A percentile compares a stretch with the other conserved stretches of the same genome.
phyloP scores from a whole-genome alignment of 1,139 yeast genomes.

The Suhomyces bokatorum region DNA sequence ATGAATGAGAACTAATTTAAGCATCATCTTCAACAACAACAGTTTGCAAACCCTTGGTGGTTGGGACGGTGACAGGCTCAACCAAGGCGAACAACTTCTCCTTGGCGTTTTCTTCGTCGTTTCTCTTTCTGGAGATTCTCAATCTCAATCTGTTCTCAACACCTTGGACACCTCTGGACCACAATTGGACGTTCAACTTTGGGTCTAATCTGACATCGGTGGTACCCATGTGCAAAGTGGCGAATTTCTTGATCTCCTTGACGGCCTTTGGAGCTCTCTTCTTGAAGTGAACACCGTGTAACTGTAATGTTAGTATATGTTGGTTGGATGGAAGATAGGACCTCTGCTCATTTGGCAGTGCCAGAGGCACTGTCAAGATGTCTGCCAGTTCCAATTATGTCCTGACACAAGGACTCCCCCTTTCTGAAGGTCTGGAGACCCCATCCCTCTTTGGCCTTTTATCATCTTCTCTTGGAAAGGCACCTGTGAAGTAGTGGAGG shows the following conservation, averaged over 20 bases:
- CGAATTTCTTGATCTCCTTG: slow-evolving; percentile 98
- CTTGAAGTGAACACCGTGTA: slow-evolving; percentile 98
- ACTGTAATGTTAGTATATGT: slow-evolving; percentile 55
- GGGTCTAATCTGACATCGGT: slow-evolving; percentile 99
- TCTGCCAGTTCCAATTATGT: too few species aligned
- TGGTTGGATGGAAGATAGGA: neutral
- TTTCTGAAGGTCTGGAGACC: too few species aligned
- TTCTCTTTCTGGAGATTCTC: slow-evolving; percentile 99
- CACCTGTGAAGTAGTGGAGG: neutral
- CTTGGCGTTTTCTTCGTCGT: slow-evolving; percentile 99
- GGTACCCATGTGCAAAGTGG: slow-evolving; percentile 99
- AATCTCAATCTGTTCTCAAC: slow-evolving; percentile 97
- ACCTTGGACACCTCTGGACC: slow-evolving; percentile 99
- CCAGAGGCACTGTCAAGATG: too few species aligned
- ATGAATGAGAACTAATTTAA: slow-evolving; percentile 32
- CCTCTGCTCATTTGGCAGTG: too few species aligned
- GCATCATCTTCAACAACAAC: slow-evolving; percentile 89
- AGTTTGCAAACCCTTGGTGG: slow-evolving; percentile 97
- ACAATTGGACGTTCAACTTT: slow-evolving; percentile 95
- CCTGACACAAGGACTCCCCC: too few species aligned
- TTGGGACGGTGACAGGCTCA: slow-evolving; percentile 93
- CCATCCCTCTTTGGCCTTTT: too few species aligned
- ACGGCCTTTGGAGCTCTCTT: slow-evolving; percentile 99
- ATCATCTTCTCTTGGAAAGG: too few species aligned
- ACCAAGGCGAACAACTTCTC: slow-evolving; percentile 97